Percentiles rank a stretch among this genome's conserved stretches.
Evolutionary conservation across 2,329 filamentous ascomycete genomes (phyloP).

Genomic region (Penicillium sp.): DNA sequence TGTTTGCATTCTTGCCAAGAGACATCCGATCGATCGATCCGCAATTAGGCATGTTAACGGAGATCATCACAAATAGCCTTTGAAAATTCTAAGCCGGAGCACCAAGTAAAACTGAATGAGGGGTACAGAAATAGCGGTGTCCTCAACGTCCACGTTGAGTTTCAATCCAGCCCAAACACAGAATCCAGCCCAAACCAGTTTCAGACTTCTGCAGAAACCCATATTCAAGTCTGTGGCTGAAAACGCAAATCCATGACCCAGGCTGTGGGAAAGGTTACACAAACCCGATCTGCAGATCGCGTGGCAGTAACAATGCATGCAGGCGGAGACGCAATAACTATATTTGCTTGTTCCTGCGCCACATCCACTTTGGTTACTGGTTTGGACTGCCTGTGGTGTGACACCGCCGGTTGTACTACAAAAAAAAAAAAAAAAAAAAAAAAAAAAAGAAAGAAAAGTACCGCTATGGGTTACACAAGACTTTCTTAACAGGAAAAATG

Average conservation of each 20-base stretch:
- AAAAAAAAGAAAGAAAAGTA: no score
- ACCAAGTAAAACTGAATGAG: not conserved
- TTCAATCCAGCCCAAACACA: not conserved
- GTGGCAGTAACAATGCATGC: not conserved
- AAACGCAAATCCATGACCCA: not conserved
- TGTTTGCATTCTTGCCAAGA: not conserved
- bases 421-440: no score
- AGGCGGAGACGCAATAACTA: not conserved
- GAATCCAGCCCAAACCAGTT: not conserved
- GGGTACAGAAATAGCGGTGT: not conserved
- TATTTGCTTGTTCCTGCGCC: not conserved
- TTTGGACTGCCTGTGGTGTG: not conserved
- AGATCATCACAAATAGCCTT: no score
- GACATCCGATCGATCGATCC: not conserved
- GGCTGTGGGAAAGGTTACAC: not conserved
- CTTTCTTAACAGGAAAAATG: no score
- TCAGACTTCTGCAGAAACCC: not conserved
- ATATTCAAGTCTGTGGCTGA: no score
- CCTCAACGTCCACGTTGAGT: not conserved
- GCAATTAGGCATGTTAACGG: not conserved
- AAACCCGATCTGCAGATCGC: not conserved
- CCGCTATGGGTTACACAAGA: no score
- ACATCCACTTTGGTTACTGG: not conserved
- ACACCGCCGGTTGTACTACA: not conserved
- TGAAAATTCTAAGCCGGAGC: no score